Base-by-base conservation (phyloP, 202 grass and related monocot genomes). In the Panicum hallii region DNA sequence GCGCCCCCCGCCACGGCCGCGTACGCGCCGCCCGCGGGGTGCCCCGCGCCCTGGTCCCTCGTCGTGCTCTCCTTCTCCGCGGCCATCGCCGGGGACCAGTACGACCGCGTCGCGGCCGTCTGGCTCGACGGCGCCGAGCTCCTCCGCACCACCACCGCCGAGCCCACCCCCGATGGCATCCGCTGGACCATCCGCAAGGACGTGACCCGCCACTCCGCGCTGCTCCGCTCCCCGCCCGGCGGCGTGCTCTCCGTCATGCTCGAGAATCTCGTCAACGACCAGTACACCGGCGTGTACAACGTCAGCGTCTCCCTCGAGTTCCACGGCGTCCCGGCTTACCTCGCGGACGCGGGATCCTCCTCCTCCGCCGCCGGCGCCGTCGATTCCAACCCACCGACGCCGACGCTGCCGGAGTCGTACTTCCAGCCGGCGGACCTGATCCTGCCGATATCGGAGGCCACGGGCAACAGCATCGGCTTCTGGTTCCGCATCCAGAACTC, bases 261-360 rank as follows among this genome's bases (percentile, higher is more conserved):
- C 77, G 96, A 99, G 91, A 99, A 99, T 88, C 81, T 99, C 61
- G 89, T 99, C 63, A 90, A 95, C 83, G 88, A 92, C 75, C 3
- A 74, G 58, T 94, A 75, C 83, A 99, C 93, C 62, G 96, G 96
- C 9, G 63, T 94, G 10, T 94, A 89, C 82, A 94, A 89, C 81
- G 93, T 95, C 67, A 94, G 83, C 49, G 75, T 92, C 46, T 92
- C 96, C 19, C 41, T 99, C 16, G 88, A 92, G 70, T 99, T 99
- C 82, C 70, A 92, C 65, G 67, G 82, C 22, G 44, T 57, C 11
- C 79, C 69, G 14, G 23, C 84, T 1, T 88, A 91, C 74, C 34
- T 82, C 58, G 43, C 55, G 50, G 53, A 70, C 12, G 64, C 60
- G 22, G 64, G n/a, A 5, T 6, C 69, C 1, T 1, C 70, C 2